Base-by-base conservation (phyloP, 768 basidiomycete genomes). In the Pulveroboletus ravenelii region DNA sequence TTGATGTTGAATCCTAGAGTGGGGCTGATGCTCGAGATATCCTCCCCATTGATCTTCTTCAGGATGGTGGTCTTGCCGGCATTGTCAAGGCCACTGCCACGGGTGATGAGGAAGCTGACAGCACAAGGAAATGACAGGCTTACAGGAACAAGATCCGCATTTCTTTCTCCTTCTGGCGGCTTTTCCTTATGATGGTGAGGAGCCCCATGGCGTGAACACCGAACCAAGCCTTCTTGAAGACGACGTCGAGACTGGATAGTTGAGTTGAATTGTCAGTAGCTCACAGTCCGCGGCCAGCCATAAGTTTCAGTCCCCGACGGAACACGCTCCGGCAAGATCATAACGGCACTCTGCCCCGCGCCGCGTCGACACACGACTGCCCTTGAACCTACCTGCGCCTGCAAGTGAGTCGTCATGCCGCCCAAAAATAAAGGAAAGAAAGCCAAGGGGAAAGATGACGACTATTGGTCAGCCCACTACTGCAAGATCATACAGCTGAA, bases 1-100 rank as follows among this genome's bases (percentile, higher is more conserved):
- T 94, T 95, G 77, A 98, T 99, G 68, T 98, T 96, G 78, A 99
- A 99, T 10, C 96, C 96, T 13, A 99, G 74, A 10, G 96, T 98
- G 2, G 96, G 96, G 62, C 87, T 91, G 48, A 98, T 84, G 45
- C 77, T 79, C 61, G 77, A 77, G 58, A 95, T 92, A 69, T 95
- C 89, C 70, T 98, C 95, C 18, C 84, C 87, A 54, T 89, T 94
- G 55, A 98, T 77, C 68, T 89, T 91, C 75, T 97, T 98, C 51
- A 98, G 70, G 57, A 98, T 96, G 2, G 95, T 99, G 2, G 96
- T 98, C 76, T 99, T 98, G 47, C 96, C 96, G 2, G 95, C 96
- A 64, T 99, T 98, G 68, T 98, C 96, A 14, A 99, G 82, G 9
- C 96, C 95, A 39, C 95, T 98, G 64, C 32, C 50, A 44, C 57